Evolutionary conservation across 129 eudicot species (phyloP).

Genomic region (Heracleum sosnowskyi): DNA sequence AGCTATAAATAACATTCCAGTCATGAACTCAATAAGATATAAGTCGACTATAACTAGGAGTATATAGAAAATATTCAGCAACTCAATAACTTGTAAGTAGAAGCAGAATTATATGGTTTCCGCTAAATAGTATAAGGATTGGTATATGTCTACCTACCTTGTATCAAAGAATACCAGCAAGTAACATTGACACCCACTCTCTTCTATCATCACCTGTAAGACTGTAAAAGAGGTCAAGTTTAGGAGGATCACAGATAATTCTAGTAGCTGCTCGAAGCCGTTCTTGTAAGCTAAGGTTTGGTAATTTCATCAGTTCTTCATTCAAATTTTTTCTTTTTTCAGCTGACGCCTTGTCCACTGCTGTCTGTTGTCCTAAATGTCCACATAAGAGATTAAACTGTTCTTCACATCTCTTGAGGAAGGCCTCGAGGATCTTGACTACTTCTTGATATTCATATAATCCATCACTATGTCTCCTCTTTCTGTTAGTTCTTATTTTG

Average conservation of each 20-base stretch:
- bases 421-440: neutral
- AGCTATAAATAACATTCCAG: neutral
- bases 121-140: neutral
- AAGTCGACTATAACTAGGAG: too few relatives aligned
- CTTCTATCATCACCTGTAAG: constrained; percentile 36
- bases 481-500: neutral
- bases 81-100: too few relatives aligned
- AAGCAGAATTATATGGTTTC: neutral
- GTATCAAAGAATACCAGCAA: constrained; percentile 30
- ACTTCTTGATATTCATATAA: neutral
- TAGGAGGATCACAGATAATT: constrained; percentile 34
- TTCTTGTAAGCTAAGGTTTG: constrained; percentile 4
- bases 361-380: constrained; percentile 6
- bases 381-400: constrained; percentile 7
- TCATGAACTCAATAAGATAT: neutral
- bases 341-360: neutral
- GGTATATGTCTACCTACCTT: neutral
- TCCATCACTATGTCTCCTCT: constrained; percentile 5
- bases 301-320: constrained; percentile 8
- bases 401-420: neutral
- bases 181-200: constrained; percentile 45
- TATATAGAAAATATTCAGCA: too few relatives aligned
- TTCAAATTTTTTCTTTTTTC: constrained; percentile 6
- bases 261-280: constrained; percentile 15
- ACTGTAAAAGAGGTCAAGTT: constrained; percentile 45